Conservation (phyloP, 78 protist species). For the Chrysochromulina tobinii region DNA sequence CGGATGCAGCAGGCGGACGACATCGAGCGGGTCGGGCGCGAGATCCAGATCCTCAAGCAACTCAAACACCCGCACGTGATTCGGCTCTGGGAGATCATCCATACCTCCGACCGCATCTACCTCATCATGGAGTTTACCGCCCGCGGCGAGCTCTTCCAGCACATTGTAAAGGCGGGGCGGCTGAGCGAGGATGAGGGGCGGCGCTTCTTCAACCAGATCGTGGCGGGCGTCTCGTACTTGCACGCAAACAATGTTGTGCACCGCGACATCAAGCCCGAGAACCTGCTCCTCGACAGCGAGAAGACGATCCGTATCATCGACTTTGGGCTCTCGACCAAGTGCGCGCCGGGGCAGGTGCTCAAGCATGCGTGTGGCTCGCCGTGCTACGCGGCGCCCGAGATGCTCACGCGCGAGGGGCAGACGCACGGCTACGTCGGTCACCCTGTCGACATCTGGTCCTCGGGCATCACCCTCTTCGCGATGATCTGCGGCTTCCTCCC, state of each 20-base stretch:
- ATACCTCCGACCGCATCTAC: conserved; percentile 39
- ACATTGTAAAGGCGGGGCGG: conserved; percentile 33
- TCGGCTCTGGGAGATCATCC: conserved; percentile 56
- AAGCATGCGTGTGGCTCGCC: conserved; percentile 67
- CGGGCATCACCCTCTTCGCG: conserved; percentile 63
- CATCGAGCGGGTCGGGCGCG: conserved; percentile 60
- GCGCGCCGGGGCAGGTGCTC: conserved; percentile 23
- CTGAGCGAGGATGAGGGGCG: conserved; percentile 57
- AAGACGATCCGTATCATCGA: conserved; percentile 24
- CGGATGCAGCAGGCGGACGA: conserved; percentile 43
- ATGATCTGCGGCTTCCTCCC: conserved; percentile 60
- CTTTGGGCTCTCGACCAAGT: conserved; percentile 39
- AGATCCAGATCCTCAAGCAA: conserved; percentile 56
- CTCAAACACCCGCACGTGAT: conserved; percentile 52
- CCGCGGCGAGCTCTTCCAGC: conserved; percentile 54
- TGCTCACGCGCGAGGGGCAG: neutral
- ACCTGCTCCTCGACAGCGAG: conserved; percentile 48
- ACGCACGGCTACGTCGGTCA: conserved; percentile 21
- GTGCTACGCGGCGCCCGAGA: conserved; percentile 69
- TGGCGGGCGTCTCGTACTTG: conserved; percentile 42
- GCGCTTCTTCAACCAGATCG: conserved; percentile 44
- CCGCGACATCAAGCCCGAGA: conserved; percentile 66
- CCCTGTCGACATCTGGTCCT: conserved; percentile 55
- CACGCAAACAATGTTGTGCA: conserved; percentile 46
- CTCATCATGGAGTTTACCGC: conserved; percentile 40